These are phyloP conservation scores for Acacia acuminata DNA, from an alignment of 306 rosid genomes.

Conservation along the genomic window DNA sequence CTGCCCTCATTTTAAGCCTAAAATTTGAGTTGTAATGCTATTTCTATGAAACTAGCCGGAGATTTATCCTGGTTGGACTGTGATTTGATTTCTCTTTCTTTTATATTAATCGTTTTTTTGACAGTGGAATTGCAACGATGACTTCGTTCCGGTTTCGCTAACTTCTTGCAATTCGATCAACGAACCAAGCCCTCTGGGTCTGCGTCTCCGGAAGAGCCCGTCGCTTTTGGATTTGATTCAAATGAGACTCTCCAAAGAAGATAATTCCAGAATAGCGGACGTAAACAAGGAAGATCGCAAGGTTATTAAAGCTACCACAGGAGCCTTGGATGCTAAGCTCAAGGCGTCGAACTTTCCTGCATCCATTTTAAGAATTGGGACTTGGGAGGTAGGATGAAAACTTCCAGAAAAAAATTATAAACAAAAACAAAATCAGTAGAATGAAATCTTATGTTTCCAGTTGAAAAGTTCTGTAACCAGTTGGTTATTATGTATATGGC, in stretches of 20 bases:
- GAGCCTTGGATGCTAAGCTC: slow-evolving; percentile 57
- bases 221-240: slow-evolving; percentile 86
- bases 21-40: background rate
- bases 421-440: background rate
- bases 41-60: background rate
- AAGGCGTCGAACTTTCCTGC: slow-evolving; percentile 83
- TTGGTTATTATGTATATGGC: background rate
- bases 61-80: background rate
- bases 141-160: slow-evolving; percentile 4
- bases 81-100: background rate
- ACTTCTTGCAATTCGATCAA: slow-evolving; percentile 47
- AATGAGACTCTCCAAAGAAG: slow-evolving; percentile 71
- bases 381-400: slow-evolving; percentile 66
- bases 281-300: slow-evolving; percentile 46
- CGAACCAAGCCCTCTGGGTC: slow-evolving; percentile 84
- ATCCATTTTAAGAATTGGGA: slow-evolving; percentile 67
- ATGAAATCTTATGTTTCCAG: background rate
- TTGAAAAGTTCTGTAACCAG: background rate
- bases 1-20: background rate
- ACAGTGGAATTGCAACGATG: slow-evolving; percentile 41
- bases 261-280: slow-evolving; percentile 30
- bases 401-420: background rate
- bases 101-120: slow-evolving; percentile 39
- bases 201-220: slow-evolving; percentile 79
- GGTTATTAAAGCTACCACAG: slow-evolving; percentile 29